Conservation (phyloP, 1,139 yeast species). For the Wickerhamomyces sp. region DNA sequence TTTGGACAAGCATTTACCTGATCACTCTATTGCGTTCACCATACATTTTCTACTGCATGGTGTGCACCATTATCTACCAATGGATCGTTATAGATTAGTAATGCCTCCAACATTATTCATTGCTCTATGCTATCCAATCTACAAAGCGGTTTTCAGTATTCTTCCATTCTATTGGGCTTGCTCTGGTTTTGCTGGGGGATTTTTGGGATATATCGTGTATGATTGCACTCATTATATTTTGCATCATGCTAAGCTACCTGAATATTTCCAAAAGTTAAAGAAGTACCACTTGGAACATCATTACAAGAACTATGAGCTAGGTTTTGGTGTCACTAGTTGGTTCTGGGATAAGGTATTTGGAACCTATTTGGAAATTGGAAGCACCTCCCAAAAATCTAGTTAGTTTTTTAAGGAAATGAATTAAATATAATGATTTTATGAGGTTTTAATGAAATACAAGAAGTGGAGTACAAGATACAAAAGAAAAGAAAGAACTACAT, state of each 20-base stretch:
- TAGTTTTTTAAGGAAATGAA: not conserved
- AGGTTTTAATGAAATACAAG: not conserved
- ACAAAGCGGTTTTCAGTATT: slow-evolving; percentile 51
- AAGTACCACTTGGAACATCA: slow-evolving; percentile 95
- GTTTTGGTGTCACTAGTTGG: slow-evolving; percentile 90
- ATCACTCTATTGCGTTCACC: slow-evolving; percentile 67
- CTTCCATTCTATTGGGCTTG: slow-evolving; percentile 59
- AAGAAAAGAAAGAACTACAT: too few relatives aligned
- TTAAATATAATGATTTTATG: not conserved
- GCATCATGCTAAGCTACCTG: slow-evolving; percentile 83
- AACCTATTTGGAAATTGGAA: slow-evolving; percentile 46
- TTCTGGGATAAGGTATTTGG: slow-evolving; percentile 94
- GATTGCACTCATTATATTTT: slow-evolving; percentile 87
- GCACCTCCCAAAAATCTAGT: slow-evolving; percentile 11
- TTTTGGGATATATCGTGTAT: slow-evolving; percentile 86
- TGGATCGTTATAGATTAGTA: slow-evolving; percentile 90
- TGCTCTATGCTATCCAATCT: slow-evolving; percentile 54
- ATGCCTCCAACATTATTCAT: slow-evolving; percentile 89
- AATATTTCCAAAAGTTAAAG: slow-evolving; percentile 70
- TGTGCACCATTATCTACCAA: slow-evolving; percentile 93
- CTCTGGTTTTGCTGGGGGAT: slow-evolving; percentile 87
- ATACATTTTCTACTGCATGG: slow-evolving; percentile 92
- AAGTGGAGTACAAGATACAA: too few relatives aligned
- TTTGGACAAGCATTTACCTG: slow-evolving; percentile 81
- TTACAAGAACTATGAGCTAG: slow-evolving; percentile 92